Base-by-base conservation (phyloP, 2,329 filamentous ascomycete genomes). In the Helotiales sp. region DNA sequence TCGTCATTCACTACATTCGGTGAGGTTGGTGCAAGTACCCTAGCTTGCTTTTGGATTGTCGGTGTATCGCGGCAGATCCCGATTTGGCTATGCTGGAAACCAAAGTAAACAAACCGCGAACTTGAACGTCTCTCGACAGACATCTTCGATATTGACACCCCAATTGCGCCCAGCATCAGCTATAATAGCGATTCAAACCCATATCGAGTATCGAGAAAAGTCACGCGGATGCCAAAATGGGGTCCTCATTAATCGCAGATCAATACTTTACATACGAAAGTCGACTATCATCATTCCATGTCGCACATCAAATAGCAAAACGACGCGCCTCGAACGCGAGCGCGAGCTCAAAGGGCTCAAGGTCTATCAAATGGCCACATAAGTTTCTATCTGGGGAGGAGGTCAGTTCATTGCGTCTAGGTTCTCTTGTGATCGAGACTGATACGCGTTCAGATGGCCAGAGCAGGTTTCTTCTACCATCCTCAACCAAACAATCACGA, bases 401-500 rank as follows among this genome's bases (percentile, higher is more conserved):
- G 63, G 89, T 62, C 38, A 22, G 53, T 90, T 76, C 34, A 17
- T 13, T 7, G 1, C 10, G 2, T 30, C 17, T 19, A 7, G 7
- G 9, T 19, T 22, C 9, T 36, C 13, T 24, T 19, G 10, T 27
- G 25, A 29, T 13, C 12, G 2, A 30, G 52, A 29, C 63, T 69
- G 33, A 67, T 52, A 55, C 12, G 48, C 31, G 40, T 48, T 44
- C 70, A 96, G 89, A 87, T 99, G 67, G 93, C 95, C 4, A 86
- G 84, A 69, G 93, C 95, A 56, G 95, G 95, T 34, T 96, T 99
- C 76, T 95, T 88, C 76, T 98, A 91, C 76, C 84, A 87, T 60
- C 93, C 95, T 1, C 85, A 83, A 13, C 79, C 84, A 52, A 81
- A 84, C 47, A 90, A 86, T 69, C 87, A 87, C 34, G 95, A 99